Evolutionary conservation across 2,329 filamentous ascomycete genomes (phyloP), one percentile per base, ranked within the genome.

Genomic region (Coniella lustricola): DNA sequence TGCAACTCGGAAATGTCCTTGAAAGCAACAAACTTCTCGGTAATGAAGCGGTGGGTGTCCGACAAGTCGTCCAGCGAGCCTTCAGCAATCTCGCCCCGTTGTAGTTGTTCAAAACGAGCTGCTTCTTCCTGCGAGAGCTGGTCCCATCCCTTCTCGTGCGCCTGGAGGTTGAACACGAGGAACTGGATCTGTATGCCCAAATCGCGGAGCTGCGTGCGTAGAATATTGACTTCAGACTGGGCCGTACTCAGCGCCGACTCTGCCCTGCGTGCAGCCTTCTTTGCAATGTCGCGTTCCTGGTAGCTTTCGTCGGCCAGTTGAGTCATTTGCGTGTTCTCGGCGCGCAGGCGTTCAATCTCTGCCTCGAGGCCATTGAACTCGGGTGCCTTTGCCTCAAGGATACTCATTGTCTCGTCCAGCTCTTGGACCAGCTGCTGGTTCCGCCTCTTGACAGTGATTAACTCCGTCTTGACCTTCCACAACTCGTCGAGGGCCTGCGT

Each of bases 151-250:
- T 87, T 85, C 59, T 95, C 87, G 47, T 83, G 81, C 17, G 87
- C 82, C 59, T 94, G 84, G 49, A 90, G 77, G 64, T 95, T 91
- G 65, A 94, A 87, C 4, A 96, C 76, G 5, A 98, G 77, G 61
- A 95, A 84, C 64, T 95, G 94, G 55, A 96, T 81, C 65, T 98
- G 90, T 1, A 86, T 84, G 59, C 90, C 90, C 17, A 95, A 76
- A 64, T 97, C 93, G 31, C 91, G 85, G 8, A 97, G 74, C 63
- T 96, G 90, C 55, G 90, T 87, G 44, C 85, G 85, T 20, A 95
- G 72, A 34, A 96, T 87, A 52, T 86, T 83, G 29, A 79, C 76
- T 66, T 97, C 90, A 1, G 79, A 74, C 53, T 81, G 75, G 0
- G 75, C 71, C 1, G 73, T 79, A 20, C 72, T 76, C 48, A 90